These are phyloP conservation scores for Carpinus viminea DNA, from an alignment of 306 rosid species.

Conservation along the genomic window DNA sequence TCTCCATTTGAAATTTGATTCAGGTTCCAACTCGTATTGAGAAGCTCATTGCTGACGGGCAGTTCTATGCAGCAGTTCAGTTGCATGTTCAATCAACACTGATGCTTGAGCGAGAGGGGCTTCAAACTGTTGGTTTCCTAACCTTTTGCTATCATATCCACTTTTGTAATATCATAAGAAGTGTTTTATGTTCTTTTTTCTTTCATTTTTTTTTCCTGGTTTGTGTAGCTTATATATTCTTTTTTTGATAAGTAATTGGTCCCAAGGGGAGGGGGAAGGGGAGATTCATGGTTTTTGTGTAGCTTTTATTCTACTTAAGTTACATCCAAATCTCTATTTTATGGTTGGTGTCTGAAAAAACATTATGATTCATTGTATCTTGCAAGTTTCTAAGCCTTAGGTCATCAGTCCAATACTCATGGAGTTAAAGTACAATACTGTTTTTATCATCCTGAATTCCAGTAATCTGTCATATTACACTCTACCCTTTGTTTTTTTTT, in stretches of 20 bases:
- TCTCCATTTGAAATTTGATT: constrained; percentile 28
- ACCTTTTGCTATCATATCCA: constrained; percentile 17
- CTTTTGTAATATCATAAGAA: constrained; percentile 15
- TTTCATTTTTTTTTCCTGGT: not conserved
- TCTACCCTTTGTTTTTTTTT: not conserved
- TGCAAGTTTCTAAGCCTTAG: constrained; percentile 4
- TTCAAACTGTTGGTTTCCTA: constrained; percentile 70
- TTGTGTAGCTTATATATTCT: not conserved
- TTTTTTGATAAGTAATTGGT: not conserved
- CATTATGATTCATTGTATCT: not conserved
- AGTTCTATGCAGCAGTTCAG: constrained; percentile 96
- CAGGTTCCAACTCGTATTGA: constrained; percentile 97
- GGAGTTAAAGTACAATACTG: not conserved
- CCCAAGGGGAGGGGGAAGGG: no score
- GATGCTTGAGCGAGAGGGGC: constrained; percentile 63
- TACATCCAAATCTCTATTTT: not conserved
- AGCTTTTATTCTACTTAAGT: not conserved
- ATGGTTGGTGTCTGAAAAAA: not conserved
- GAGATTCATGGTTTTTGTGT: not conserved
- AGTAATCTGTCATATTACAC: not conserved
- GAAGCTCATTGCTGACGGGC: constrained; percentile 86
- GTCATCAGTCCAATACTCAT: not conserved
- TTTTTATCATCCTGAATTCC: not conserved
- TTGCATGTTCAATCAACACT: constrained; percentile 81
- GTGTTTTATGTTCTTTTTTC: constrained; percentile 11